Conservation (phyloP, 2,329 filamentous ascomycete species). For the Laburnicola sp. region DNA sequence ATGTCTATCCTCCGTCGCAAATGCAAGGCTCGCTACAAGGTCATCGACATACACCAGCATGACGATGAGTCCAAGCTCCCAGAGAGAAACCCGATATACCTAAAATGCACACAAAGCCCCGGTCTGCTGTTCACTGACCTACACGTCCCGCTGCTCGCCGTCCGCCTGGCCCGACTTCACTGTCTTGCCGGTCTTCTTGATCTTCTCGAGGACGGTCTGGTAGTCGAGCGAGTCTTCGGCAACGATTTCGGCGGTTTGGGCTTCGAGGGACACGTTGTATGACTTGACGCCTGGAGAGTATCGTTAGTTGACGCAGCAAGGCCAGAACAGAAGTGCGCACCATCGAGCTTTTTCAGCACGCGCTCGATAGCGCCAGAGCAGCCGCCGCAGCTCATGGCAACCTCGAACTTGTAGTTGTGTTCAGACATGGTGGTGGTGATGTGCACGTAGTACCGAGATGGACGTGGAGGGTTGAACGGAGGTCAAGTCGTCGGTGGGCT, state of each 20-base stretch:
- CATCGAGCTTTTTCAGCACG: constrained; percentile 88
- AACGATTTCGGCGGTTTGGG: constrained; percentile 77
- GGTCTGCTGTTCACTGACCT: constrained; percentile 5
- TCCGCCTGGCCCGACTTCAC: constrained; percentile 77
- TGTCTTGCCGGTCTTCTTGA: constrained; percentile 94
- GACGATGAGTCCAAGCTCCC: constrained; percentile 20
- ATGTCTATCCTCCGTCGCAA: neutral
- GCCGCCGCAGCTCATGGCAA: constrained; percentile 92
- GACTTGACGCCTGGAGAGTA: constrained; percentile 72
- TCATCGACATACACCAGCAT: constrained; percentile 9
- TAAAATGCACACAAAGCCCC: constrained; percentile 4
- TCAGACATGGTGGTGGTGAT: constrained; percentile 60
- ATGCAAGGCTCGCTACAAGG: neutral
- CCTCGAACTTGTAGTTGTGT: constrained; percentile 93
- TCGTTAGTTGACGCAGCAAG: constrained; percentile 15
- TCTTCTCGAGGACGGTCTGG: constrained; percentile 80
- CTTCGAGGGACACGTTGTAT: constrained; percentile 85
- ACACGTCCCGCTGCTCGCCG: constrained; percentile 50
- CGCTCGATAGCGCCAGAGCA: constrained; percentile 94
- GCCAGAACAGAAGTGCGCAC: constrained; percentile 54
- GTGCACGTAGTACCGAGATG: neutral
- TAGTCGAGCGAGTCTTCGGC: constrained; percentile 71
- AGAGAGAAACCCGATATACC: constrained; percentile 20
- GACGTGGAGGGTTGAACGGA: too few relatives aligned
- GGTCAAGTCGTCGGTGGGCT: constrained; percentile 4